phyloP scores from a whole-genome alignment of 129 eudicot species.

The carrot (Daucus carota) region DH1_v3.0 NC_030386.2:26086501-26087000 shows the following conservation, averaged over 20 bases:
- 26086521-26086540: constrained; percentile 40
- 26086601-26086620: constrained; percentile 47
- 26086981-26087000: constrained; percentile 50
- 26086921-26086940: constrained; percentile 52
- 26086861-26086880: constrained; percentile 48
- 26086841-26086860: constrained; percentile 56
- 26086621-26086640: constrained; percentile 61
- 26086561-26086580: constrained; percentile 49
- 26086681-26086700: constrained; percentile 53
- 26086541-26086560: constrained; percentile 39
- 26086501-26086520: constrained; percentile 33
- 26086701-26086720: constrained; percentile 55
- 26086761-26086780: constrained; percentile 42
- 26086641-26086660: constrained; percentile 27
- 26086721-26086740: constrained; percentile 46
- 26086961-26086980: constrained; percentile 36
- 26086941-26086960: constrained; percentile 53
- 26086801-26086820: constrained; percentile 43
- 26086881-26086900: constrained; percentile 23
- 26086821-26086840: constrained; percentile 61
- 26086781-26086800: constrained; percentile 49
- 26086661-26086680: constrained; percentile 29
- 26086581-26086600: constrained; percentile 49
- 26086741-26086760: constrained; percentile 31
- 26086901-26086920: constrained; percentile 16